These are phyloP conservation scores for Colletotrichum incanum DNA, from an alignment of 2,329 filamentous ascomycete species.

Conservation along the genomic window DNA sequence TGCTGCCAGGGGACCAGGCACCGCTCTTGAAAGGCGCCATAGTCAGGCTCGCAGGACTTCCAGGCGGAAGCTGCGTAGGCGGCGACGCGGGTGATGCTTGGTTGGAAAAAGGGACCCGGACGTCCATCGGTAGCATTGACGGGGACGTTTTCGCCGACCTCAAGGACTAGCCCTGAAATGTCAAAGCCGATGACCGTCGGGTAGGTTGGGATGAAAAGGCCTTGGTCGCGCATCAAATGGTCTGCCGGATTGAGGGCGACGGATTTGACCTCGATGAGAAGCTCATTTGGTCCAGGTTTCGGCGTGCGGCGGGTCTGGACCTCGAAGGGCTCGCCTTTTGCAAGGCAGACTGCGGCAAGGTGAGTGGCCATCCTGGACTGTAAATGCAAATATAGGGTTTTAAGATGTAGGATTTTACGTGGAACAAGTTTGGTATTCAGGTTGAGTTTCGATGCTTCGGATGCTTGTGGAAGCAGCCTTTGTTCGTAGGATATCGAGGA, in stretches of 20 bases:
- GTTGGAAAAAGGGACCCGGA: not conserved
- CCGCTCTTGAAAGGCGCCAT: not conserved
- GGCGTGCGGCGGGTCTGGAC: not conserved
- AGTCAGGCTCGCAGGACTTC: not conserved
- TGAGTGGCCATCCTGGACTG: not conserved
- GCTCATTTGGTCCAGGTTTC: not conserved
- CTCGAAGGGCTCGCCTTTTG: not conserved
- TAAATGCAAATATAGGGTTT: not conserved
- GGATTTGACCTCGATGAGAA: not conserved
- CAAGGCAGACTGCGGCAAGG: not conserved
- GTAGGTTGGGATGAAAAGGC: not conserved
- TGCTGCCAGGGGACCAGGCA: not conserved
- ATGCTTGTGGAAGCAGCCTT: not conserved
- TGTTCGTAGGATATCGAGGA: not conserved
- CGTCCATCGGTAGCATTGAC: not conserved
- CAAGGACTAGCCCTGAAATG: not conserved
- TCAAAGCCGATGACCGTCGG: conserved; percentile 1
- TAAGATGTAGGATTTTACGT: not conserved
- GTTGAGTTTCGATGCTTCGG: not conserved
- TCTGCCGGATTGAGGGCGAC: not conserved
- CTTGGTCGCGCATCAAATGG: not conserved
- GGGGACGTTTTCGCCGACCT: not conserved
- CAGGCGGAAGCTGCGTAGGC: not conserved
- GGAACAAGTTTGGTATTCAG: not conserved
- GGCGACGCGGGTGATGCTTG: not conserved